Base-by-base conservation (phyloP, 2,329 filamentous ascomycete genomes). In the Alternaria brassicicola region DNA sequence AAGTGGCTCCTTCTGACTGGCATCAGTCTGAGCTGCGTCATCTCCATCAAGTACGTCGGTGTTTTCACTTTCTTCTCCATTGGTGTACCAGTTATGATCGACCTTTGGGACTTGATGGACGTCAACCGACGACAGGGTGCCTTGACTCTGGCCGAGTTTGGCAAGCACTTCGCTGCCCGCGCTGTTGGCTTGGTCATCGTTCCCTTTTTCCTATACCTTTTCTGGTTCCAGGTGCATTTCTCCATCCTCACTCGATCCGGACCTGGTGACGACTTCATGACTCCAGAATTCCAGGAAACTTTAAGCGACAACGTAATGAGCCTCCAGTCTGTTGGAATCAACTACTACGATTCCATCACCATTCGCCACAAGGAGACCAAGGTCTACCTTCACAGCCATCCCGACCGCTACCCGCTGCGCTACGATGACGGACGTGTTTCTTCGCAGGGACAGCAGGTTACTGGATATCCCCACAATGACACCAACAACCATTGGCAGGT, bases 201-300 rank as follows among this genome's bases (percentile, higher is more conserved):
- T 67, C 95, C 95, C 13, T 97, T 99, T 84, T 84, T 98, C 73
- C 96, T 99, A 80, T 99, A 99, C 79, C 86, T 99, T 45, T 98
- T 99, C 85, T 99, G 95, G 95, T 99, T 99, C 88, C 95, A 99
- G 84, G 93, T 99, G 28, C 95, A 99, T 81, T 99, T 99, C 78
- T 85, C 92, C 42, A 92, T 99, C 70, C 85, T 99, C 62, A 89
- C 82, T 66, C 86, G 89, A 59, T 98, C 95, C 51, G 95, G 95
- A 33, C 94, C 95, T 42, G 95, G 95, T 52, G 95, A 99, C 75
- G 94, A 98, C 73, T 99, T 99, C 81, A 99, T 99, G 95, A 93
- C 90, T 4, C 95, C 95, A 1, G 92, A 95, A 73, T 99, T 99
- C 82, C 95, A 99, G 81, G 93, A 97, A 81, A 98, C 95, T 2